Evolutionary conservation across 192 early-diverging fungal genomes (phyloP).

Genomic region (Borealophlyctis nickersoniae): DNA sequence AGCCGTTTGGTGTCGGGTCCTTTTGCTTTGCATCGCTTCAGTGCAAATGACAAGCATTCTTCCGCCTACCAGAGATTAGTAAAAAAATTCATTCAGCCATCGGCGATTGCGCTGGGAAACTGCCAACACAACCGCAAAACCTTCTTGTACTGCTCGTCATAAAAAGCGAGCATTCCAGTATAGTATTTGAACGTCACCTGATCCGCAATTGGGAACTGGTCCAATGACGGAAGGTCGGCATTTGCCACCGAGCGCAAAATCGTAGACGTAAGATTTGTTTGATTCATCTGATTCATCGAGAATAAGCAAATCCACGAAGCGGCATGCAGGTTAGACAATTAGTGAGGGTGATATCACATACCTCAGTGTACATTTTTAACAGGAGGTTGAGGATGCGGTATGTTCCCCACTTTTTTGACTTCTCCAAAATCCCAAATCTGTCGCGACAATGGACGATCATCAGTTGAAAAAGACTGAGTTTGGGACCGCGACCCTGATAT

Average conservation of each 20-base stretch:
- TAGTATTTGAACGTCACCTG: slow-evolving; percentile 86
- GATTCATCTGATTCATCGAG: slow-evolving; percentile 63
- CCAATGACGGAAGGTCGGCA: slow-evolving; percentile 71
- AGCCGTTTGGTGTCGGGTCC: background rate
- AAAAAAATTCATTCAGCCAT: background rate
- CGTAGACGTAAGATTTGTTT: slow-evolving; percentile 80
- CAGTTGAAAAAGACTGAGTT: background rate
- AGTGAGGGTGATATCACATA: slow-evolving; percentile 33
- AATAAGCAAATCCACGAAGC: background rate
- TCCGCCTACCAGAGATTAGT: slow-evolving; percentile 42
- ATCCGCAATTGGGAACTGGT: slow-evolving; percentile 78
- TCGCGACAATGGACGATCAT: background rate
- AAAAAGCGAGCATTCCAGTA: slow-evolving; percentile 81
- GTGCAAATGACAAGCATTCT: slow-evolving; percentile 46
- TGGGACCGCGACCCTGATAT: background rate
- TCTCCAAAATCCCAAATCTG: slow-evolving; percentile 24
- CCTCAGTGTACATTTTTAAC: slow-evolving; percentile 84
- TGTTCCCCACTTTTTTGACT: slow-evolving; percentile 89
- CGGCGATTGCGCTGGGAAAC: background rate
- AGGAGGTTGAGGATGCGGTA: slow-evolving; percentile 84
- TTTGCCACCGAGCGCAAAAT: slow-evolving; percentile 70
- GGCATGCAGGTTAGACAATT: background rate
- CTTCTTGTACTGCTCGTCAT: slow-evolving; percentile 72
- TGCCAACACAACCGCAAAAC: slow-evolving; percentile 32
- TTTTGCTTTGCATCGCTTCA: slow-evolving; percentile 37